Evolutionary conservation across 83 land plant genomes (phyloP).

Genomic region (Diphasiastrum complanatum): DNA sequence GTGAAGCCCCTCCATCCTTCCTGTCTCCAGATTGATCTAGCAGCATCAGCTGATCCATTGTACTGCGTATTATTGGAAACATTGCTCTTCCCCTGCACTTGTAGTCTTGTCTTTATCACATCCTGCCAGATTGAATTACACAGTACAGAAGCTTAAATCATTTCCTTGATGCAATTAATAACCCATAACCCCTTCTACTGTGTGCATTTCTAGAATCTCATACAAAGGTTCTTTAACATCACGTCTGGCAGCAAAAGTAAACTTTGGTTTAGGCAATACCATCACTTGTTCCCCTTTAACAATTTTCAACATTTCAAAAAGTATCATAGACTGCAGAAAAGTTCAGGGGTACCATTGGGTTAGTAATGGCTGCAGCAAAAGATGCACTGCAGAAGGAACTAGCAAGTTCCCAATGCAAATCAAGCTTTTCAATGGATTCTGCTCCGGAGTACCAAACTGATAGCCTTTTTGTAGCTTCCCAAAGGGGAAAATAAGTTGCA

Average conservation of each 20-base stretch:
- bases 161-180: background rate
- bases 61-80: conserved; percentile 24
- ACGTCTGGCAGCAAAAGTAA: background rate
- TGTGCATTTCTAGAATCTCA: background rate
- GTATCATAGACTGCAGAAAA: background rate
- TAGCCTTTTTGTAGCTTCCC: conserved; percentile 32
- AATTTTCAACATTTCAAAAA: too few species aligned
- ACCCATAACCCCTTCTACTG: background rate
- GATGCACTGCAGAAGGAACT: conserved; percentile 38
- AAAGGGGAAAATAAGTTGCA: conserved; percentile 35
- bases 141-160: background rate
- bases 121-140: conserved; percentile 22
- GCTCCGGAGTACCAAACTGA: conserved; percentile 27
- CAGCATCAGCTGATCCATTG: conserved; percentile 30
- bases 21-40: conserved; percentile 19
- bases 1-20: conserved; percentile 34
- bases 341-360: conserved; percentile 24
- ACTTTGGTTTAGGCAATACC: background rate
- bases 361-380: conserved; percentile 34
- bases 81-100: conserved; percentile 39
- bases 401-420: conserved; percentile 30
- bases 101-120: conserved; percentile 36
- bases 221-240: background rate
- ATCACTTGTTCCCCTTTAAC: too few species aligned
- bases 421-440: conserved; percentile 33